A percentile compares a stretch with the other conserved stretches of the same genome.
Conservation (phyloP, 371 early-diverging fungal genomes). For the Mortierella sp. region DNA sequence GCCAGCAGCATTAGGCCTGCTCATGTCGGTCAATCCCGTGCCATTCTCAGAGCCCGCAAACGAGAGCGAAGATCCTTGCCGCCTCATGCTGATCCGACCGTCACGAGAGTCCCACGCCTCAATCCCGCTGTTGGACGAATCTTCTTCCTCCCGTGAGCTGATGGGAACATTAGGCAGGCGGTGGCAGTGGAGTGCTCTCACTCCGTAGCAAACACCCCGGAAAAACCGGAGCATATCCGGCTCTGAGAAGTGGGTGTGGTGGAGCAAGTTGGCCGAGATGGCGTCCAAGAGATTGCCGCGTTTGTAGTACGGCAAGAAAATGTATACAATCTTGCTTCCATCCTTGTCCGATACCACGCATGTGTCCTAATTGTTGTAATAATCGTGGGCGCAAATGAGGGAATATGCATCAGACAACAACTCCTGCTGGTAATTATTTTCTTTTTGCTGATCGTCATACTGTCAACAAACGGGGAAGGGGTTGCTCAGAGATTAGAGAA, state of each 20-base stretch:
- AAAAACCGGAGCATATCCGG: slow-evolving; percentile 71
- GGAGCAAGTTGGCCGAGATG: slow-evolving; percentile 66
- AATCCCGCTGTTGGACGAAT: slow-evolving; percentile 31
- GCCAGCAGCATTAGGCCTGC: slow-evolving; percentile 10
- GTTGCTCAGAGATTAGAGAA: slow-evolving; percentile 5
- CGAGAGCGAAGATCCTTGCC: slow-evolving; percentile 35
- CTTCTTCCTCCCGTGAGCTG: slow-evolving; percentile 54
- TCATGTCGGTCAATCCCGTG: slow-evolving; percentile 36
- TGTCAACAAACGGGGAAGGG: too few relatives aligned
- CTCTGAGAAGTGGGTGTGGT: slow-evolving; percentile 69
- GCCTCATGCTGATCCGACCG: slow-evolving; percentile 21
- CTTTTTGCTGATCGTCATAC: not conserved
- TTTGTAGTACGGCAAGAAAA: slow-evolving; percentile 77
- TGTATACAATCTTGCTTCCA: slow-evolving; percentile 74
- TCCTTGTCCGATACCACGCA: slow-evolving; percentile 70
- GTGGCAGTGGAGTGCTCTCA: slow-evolving; percentile 72
- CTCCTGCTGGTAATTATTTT: not conserved
- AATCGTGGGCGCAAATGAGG: not conserved
- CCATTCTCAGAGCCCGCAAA: slow-evolving; percentile 38
- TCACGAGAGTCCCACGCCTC: slow-evolving; percentile 56
- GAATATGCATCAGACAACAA: not conserved
- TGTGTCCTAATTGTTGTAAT: slow-evolving; percentile 64
- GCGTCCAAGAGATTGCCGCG: slow-evolving; percentile 77
- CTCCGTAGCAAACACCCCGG: slow-evolving; percentile 71
- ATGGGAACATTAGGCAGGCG: slow-evolving; percentile 61